phyloP scores from a whole-genome alignment of 2,329 filamentous ascomycete species.

The Talaromyces pinophilus region DNA sequence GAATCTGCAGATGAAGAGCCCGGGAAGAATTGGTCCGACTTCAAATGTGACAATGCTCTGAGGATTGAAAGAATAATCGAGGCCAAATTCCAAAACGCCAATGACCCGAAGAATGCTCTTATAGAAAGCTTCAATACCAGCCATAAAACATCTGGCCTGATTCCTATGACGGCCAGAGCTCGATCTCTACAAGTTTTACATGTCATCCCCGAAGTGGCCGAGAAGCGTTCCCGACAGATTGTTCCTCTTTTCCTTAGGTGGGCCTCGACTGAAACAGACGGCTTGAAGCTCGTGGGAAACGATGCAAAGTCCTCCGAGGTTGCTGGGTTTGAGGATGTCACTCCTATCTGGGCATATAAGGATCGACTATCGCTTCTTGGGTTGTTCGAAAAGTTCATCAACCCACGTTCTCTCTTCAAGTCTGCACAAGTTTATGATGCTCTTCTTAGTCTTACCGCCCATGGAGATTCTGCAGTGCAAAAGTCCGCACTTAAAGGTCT shows the following conservation, averaged over 20 bases:
- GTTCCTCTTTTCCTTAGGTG: conserved; percentile 85
- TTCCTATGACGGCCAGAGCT: conserved; percentile 60
- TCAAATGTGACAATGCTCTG: conserved; percentile 77
- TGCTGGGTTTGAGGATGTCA: conserved; percentile 26
- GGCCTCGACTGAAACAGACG: conserved; percentile 59
- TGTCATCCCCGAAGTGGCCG: conserved; percentile 72
- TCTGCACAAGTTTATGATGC: conserved; percentile 73
- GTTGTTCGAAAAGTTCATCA: conserved; percentile 81
- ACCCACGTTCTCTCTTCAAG: conserved; percentile 80
- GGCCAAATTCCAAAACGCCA: conserved; percentile 56
- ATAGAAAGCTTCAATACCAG: conserved; percentile 64
- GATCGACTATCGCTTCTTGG: conserved; percentile 82
- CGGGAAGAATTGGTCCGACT: conserved; percentile 52
- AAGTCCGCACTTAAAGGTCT: conserved; percentile 81
- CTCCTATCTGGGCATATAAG: conserved; percentile 47
- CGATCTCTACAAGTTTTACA: conserved; percentile 79
- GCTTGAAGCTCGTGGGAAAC: conserved; percentile 30
- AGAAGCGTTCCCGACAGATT: conserved; percentile 80
- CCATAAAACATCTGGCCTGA: conserved; percentile 47
- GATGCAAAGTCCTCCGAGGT: conserved; percentile 30
- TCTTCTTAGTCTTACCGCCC: conserved; percentile 73
- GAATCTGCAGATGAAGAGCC: conserved; percentile 28
- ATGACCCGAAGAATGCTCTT: conserved; percentile 60
- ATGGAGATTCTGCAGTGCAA: conserved; percentile 89
- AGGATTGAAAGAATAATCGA: conserved; percentile 57